Evolutionary conservation across 78 protist species (phyloP), one percentile per base, ranked within the genome.

Genomic region (Acrasis kona): DNA sequence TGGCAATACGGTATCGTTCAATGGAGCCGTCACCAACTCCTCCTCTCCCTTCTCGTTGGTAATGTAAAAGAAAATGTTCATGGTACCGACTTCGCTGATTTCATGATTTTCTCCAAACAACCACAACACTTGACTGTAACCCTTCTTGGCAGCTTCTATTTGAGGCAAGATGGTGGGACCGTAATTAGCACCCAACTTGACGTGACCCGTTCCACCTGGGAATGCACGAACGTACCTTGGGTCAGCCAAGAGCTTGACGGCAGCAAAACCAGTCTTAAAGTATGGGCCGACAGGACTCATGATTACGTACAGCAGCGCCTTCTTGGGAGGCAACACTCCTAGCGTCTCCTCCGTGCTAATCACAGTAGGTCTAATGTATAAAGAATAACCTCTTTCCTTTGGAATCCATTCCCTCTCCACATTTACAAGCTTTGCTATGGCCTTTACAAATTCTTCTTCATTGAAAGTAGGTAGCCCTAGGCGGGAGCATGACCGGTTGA

Each of bases 21-120:
- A 80, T 8, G 84, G 82, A n/a, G 92, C 81, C 12, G 92, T 88
- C 37, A 78, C 39, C 7, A 88, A 65, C 72, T 41, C 76, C 30
- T 3, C 19, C 50, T 57, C 30, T 8, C 92, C 96, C 10, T 82
- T 72, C 66, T 82, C 77, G 73, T 90, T 89, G 72, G 79, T 88
- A 92, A 91, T 87, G 70, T 85, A 29, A 39, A 89, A 67, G 70
- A 97, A 87, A 78, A 93, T 41, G 87, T 96, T 96, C 98, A 96
- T 95, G n/a, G 98, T 87, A 19, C 99, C 99, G 37, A 97, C 98
- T 80, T 97, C 99, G n/a, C 97, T 93, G 75, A 94, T 70, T 7
- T 81, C 10, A 57, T 85, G 58, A 36, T 79, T 77, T 32, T 79
- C 90, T 37, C 95, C 93, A 3, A 80, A 75, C 29, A 95, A 84